Evolutionary conservation across 148 eudicot species (phyloP).

Genomic region (Salicornia ramosissima): DNA sequence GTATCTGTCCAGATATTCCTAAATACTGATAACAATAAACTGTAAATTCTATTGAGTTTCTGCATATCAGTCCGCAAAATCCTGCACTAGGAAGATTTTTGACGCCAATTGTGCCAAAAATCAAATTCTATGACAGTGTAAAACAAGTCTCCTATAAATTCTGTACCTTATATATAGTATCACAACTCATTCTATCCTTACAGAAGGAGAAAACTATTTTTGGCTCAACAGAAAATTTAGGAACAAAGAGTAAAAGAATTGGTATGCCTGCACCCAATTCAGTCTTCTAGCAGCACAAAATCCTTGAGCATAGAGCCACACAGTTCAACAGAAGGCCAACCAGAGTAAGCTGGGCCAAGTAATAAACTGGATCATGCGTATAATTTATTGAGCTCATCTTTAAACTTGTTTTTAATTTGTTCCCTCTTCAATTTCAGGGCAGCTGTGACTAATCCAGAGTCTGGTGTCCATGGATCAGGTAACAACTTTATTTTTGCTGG

Average conservation of each 20-base stretch:
- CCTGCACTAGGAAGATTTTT: neutral
- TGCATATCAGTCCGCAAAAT: neutral
- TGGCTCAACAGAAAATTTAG: neutral
- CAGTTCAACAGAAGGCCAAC: neutral
- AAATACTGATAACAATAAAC: no score
- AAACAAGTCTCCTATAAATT: neutral
- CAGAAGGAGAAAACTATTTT: neutral
- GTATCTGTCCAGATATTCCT: no score
- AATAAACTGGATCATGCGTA: slow-evolving; percentile 61
- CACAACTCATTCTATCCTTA: neutral
- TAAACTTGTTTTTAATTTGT: slow-evolving; percentile 69
- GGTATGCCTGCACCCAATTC: neutral
- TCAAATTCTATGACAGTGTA: neutral
- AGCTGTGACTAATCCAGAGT: slow-evolving; percentile 89
- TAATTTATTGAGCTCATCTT: slow-evolving; percentile 61
- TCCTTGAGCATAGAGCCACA: neutral
- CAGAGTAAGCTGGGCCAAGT: neutral
- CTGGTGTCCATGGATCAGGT: slow-evolving; percentile 91
- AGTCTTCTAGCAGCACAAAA: slow-evolving; percentile 7
- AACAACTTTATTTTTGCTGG: slow-evolving; percentile 74
- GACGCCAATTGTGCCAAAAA: neutral
- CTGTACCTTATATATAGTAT: neutral
- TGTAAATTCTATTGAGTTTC: neutral
- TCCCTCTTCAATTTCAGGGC: slow-evolving; percentile 94
- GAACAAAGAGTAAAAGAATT: neutral